Conservation (phyloP, 192 early-diverging fungal species). For the Coemansia sp. region DNA sequence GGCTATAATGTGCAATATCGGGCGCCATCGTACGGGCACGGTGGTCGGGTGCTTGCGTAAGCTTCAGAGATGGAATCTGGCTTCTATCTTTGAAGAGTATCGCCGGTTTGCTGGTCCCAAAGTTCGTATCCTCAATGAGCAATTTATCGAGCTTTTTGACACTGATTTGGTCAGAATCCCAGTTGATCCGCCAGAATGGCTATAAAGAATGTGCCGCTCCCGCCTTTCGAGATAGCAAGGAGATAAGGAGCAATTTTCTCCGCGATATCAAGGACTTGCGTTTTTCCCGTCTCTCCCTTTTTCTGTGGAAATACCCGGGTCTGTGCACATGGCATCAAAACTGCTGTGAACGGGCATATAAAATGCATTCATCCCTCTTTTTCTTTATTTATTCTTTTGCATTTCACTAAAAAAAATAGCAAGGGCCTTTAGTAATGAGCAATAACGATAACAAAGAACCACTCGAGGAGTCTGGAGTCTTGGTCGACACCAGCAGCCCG, state of each 20-base stretch:
- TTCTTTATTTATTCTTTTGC: no score
- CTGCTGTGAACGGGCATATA: no score
- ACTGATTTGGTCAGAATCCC: conserved; percentile 89
- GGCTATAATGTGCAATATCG: conserved; percentile 98
- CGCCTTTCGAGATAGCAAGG: no score
- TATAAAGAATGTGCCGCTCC: conserved; percentile 35
- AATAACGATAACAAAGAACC: conserved; percentile 19
- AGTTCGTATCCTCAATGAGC: conserved; percentile 94
- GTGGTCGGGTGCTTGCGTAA: conserved; percentile 97
- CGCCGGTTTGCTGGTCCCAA: conserved; percentile 93
- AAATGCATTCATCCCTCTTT: no score
- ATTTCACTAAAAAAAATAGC: no score
- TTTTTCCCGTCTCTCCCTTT: no score
- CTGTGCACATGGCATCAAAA: no score
- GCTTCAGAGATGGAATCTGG: conserved; percentile 96
- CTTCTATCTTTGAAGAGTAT: conserved; percentile 98
- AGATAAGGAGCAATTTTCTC: no score
- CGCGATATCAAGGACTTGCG: no score
- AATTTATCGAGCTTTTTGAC: conserved; percentile 94
- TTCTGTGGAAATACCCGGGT: no score
- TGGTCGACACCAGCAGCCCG: conserved; percentile 20
- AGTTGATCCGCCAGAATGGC: conserved; percentile 69
- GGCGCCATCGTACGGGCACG: conserved; percentile 96
- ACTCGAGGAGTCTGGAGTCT: conserved; percentile 33
- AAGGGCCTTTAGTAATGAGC: conserved; percentile 4